Conservation (phyloP, 768 basidiomycete species). For the Termitomyces eurrhizus region DNA sequence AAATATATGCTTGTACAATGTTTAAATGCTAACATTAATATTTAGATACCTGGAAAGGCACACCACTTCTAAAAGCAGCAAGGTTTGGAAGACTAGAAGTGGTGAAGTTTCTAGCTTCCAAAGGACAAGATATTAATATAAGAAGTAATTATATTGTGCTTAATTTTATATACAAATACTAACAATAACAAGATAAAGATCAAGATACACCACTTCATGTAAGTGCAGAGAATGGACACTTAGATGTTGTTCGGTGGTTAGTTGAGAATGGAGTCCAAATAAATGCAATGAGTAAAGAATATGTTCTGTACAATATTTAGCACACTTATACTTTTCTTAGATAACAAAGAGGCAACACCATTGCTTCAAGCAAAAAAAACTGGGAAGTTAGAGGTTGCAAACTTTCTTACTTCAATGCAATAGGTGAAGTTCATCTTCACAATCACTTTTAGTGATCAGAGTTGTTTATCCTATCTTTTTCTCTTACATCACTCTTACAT, state of each 20-base stretch:
- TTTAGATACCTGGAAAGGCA: too few relatives aligned
- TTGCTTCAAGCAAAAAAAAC: background rate
- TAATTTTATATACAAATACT: fast-evolving
- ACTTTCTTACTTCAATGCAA: too few relatives aligned
- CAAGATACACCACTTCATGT: background rate
- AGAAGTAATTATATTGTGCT: background rate
- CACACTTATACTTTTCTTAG: background rate
- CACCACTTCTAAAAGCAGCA: too few relatives aligned
- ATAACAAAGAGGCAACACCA: background rate
- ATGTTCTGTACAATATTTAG: background rate
- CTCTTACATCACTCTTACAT: too few relatives aligned
- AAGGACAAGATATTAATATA: background rate
- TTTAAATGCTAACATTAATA: too few relatives aligned
- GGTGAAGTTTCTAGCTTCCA: background rate
- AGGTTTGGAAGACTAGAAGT: background rate
- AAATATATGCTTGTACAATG: too few relatives aligned
- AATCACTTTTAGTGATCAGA: too few relatives aligned
- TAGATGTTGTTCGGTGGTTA: background rate
- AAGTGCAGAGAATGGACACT: background rate
- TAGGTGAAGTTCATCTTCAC: too few relatives aligned
- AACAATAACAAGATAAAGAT: background rate
- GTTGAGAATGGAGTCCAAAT: background rate
- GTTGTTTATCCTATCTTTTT: too few relatives aligned
- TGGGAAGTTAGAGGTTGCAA: too few relatives aligned
- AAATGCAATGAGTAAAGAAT: background rate